Evolutionary conservation across 179 eudicot genomes (phyloP), one percentile per base, ranked within the genome.

Genomic region (Drosera spatulata): DNA sequence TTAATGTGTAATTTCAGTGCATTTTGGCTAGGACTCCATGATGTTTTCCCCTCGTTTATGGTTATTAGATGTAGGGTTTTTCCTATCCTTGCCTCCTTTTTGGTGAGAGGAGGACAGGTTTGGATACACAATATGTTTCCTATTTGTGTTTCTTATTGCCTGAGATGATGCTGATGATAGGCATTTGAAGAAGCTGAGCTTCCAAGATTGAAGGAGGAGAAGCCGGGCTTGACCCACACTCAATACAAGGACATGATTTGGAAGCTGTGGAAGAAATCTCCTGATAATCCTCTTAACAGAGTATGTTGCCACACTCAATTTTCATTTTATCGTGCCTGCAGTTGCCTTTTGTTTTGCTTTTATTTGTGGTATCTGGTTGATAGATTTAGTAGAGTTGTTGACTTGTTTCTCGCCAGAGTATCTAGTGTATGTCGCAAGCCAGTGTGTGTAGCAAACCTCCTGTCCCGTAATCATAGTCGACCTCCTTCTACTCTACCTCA

Each of bases 251-350:
- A 91, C 63, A 66, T 88, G 91, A 77, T 91, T 61, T 91, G 98
- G 98, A 91, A 91, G 73, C 54, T 82, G 60, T 91, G 98, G 98
- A 91, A 91, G 82, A 91, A 91, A 73, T 91, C 98, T 69, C 98
- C 96, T 0, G 98, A 91, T 70, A 91, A 91, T 61, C 98, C 98
- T 72, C 85, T 88, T 64, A 91, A 91, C 71, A 85, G 75, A 90
- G 98, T 88, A 80, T 67, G 77, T 58, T 42, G 7, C 10, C 11
- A 22, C 33, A 22, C 33, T 22, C 33, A 1, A 22, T 22, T 22
- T 22, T 22, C 33, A 1, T 22, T 22, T 22, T 22, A 22, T 22
- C 1, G 33, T 22, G 33, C 33, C 33, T 22, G 33, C 33, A 22
- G 33, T 22, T 22, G 33, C 33, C 33, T 0, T 22, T 22, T 22